These are phyloP conservation scores for Kalanchoe fedtschenkoi DNA, from an alignment of 164 flowering plant species.

Conservation along the genomic window DNA sequence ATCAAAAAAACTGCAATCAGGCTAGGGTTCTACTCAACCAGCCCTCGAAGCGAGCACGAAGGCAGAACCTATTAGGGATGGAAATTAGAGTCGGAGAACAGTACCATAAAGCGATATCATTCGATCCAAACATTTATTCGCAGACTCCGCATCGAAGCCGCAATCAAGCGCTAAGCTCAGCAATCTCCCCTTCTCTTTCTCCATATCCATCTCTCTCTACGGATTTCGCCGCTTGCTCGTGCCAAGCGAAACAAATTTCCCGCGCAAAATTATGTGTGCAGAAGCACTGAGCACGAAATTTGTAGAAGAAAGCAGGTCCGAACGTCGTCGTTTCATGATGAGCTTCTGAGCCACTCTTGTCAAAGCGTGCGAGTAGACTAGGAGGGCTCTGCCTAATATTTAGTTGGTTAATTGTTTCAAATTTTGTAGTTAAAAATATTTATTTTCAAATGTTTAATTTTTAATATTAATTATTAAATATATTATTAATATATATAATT, in stretches of 20 bases:
- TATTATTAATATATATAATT: neutral
- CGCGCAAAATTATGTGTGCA: neutral
- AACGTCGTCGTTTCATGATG: no score
- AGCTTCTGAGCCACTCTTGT: no score
- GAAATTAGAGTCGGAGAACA: neutral
- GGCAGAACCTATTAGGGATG: neutral
- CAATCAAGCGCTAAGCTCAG: constrained; percentile 68
- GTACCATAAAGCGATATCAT: constrained; percentile 71
- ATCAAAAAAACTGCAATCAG: no score
- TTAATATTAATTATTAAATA: neutral
- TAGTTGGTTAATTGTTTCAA: neutral
- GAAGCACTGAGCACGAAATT: neutral
- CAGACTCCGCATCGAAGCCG: constrained; percentile 65
- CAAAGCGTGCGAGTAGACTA: no score
- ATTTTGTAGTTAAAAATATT: no score
- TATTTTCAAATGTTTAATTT: neutral
- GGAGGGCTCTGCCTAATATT: no score
- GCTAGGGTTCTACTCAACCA: no score
- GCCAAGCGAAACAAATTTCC: neutral
- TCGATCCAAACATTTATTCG: constrained; percentile 56
- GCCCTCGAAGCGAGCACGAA: neutral
- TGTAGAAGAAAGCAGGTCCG: no score
- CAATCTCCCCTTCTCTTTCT: constrained; percentile 63
- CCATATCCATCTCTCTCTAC: constrained; percentile 21
- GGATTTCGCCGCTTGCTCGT: neutral